phyloP scores from a whole-genome alignment of 2,329 filamentous ascomycete genomes.

The Zopfia rhizophila region DNA sequence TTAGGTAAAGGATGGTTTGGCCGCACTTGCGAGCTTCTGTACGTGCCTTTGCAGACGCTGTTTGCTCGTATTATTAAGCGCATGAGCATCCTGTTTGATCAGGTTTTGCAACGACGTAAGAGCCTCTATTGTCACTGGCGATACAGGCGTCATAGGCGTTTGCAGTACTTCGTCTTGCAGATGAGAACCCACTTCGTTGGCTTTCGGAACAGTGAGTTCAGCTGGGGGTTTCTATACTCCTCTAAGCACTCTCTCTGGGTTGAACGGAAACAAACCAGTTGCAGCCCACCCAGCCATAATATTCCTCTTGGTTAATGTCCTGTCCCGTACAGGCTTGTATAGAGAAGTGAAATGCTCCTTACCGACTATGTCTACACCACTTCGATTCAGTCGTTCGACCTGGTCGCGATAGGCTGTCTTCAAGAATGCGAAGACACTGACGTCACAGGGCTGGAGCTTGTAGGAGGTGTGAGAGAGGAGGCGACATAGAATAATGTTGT shows the following conservation, averaged over 20 bases:
- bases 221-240: constrained; percentile 27
- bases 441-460: too few relatives aligned
- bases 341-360: too few relatives aligned
- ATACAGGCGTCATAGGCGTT: constrained; percentile 35
- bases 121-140: constrained; percentile 14
- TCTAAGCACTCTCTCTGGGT: constrained; percentile 38
- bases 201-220: constrained; percentile 23
- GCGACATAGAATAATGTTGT: too few relatives aligned
- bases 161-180: constrained; percentile 29
- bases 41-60: constrained; percentile 11
- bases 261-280: constrained; percentile 34
- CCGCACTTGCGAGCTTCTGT: constrained; percentile 13
- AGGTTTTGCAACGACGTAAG: constrained; percentile 20
- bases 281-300: constrained; percentile 33
- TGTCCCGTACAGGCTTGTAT: constrained; percentile 26
- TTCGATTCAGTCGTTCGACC: too few relatives aligned
- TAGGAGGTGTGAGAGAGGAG: too few relatives aligned
- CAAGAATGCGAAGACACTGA: too few relatives aligned
- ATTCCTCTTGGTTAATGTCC: constrained; percentile 35
- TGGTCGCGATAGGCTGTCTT: too few relatives aligned
- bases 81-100: constrained; percentile 23
- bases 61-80: constrained; percentile 18
- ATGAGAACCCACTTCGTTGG: constrained; percentile 13
- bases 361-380: too few relatives aligned
- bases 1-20: constrained; percentile 27